phyloP scores from a whole-genome alignment of 2,329 filamentous ascomycete genomes.

The Cercospora nicotianae region DNA sequence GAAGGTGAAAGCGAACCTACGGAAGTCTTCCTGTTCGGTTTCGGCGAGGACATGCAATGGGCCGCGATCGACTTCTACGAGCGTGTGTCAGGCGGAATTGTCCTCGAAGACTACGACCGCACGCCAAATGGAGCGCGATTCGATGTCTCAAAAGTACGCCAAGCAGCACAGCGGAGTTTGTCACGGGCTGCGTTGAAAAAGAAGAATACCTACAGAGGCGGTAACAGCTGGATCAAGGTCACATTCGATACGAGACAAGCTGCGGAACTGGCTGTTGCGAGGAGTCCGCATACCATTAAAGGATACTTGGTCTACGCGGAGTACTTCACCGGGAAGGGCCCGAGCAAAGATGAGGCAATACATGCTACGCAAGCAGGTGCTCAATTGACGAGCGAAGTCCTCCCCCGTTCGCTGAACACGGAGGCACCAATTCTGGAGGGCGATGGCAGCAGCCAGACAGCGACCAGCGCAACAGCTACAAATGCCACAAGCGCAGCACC shows the following conservation, averaged over 20 bases:
- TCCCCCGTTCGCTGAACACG: slow-evolving; percentile 38
- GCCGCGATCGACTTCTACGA: slow-evolving; percentile 88
- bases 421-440: slow-evolving; percentile 26
- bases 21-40: slow-evolving; percentile 84
- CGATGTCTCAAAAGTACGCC: slow-evolving; percentile 71
- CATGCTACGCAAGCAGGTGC: slow-evolving; percentile 41
- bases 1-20: slow-evolving; percentile 53
- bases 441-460: slow-evolving; percentile 39
- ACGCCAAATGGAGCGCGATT: slow-evolving; percentile 75
- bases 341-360: slow-evolving; percentile 46
- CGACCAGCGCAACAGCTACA: slow-evolving; percentile 44
- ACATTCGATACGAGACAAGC: slow-evolving; percentile 53
- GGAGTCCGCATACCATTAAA: slow-evolving; percentile 49
- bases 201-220: slow-evolving; percentile 78
- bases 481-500: slow-evolving; percentile 26
- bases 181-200: slow-evolving; percentile 72
- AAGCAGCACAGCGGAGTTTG: slow-evolving; percentile 66
- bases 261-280: slow-evolving; percentile 50
- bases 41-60: slow-evolving; percentile 68
- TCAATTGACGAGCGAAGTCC: slow-evolving; percentile 31
- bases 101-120: slow-evolving; percentile 91
- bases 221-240: slow-evolving; percentile 80
- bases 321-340: slow-evolving; percentile 47
- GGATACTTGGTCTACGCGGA: slow-evolving; percentile 52
- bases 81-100: slow-evolving; percentile 71